Conservation (phyloP, 805 yeast species). For the Yarrowia divulgata region DNA sequence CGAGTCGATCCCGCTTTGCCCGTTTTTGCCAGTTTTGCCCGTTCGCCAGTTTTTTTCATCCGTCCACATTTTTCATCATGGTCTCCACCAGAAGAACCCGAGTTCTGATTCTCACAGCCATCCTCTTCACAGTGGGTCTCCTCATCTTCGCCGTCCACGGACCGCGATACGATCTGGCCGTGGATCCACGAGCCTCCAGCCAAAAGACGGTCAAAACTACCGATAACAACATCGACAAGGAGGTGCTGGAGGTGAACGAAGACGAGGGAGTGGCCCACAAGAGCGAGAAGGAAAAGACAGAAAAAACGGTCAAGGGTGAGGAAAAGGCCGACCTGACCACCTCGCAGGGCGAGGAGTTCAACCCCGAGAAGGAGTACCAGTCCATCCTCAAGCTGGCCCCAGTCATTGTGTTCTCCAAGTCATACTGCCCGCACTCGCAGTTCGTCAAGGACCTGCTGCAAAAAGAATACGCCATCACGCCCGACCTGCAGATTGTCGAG, state of each 20-base stretch:
- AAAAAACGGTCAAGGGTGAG: slow-evolving; percentile 41
- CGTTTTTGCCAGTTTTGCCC: too few species aligned
- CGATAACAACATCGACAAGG: slow-evolving; percentile 34
- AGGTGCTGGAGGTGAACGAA: slow-evolving; percentile 47
- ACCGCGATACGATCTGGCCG: slow-evolving; percentile 44
- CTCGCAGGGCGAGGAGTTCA: slow-evolving; percentile 51
- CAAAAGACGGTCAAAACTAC: slow-evolving; percentile 40
- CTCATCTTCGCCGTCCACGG: slow-evolving; percentile 51
- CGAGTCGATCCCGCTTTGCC: too few species aligned
- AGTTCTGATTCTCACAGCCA: slow-evolving; percentile 54
- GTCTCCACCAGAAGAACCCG: slow-evolving; percentile 52
- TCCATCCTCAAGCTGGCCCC: slow-evolving; percentile 56
- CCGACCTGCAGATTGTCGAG: slow-evolving; percentile 77
- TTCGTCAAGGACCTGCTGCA: slow-evolving; percentile 70
- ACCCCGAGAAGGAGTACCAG: slow-evolving; percentile 61
- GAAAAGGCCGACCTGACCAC: slow-evolving; percentile 44
- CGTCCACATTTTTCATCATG: slow-evolving; percentile 38
- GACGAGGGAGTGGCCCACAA: slow-evolving; percentile 56
- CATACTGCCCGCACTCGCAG: slow-evolving; percentile 72
- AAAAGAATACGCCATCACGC: slow-evolving; percentile 71
- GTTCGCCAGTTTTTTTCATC: neutral
- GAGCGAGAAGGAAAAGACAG: slow-evolving; percentile 49
- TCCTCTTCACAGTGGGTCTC: slow-evolving; percentile 50
- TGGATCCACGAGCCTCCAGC: slow-evolving; percentile 41
- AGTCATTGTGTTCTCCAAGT: slow-evolving; percentile 59